Evolutionary conservation across 2,329 filamentous ascomycete species (phyloP).

Genomic region (Talaromyces funiculosus): DNA sequence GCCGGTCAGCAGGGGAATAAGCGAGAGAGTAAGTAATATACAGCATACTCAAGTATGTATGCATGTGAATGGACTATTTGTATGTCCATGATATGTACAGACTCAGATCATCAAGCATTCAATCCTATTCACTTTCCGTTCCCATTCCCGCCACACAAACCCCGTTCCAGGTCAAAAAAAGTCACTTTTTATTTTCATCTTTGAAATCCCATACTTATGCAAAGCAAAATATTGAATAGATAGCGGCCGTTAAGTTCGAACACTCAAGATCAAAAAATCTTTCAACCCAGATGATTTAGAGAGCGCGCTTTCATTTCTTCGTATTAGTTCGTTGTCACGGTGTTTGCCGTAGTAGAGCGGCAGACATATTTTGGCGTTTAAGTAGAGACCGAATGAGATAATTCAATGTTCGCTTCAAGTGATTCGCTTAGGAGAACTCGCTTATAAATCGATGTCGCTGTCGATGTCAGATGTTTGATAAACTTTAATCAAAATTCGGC

Average conservation of each 20-base stretch:
- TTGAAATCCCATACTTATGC: not conserved
- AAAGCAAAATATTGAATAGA: not conserved
- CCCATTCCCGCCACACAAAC: not conserved
- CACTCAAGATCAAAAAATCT: not conserved
- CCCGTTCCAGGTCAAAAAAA: not conserved
- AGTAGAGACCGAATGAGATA: not conserved
- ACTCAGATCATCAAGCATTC: not conserved
- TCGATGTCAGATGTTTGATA: not conserved
- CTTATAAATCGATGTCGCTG: not conserved
- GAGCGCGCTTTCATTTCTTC: not conserved
- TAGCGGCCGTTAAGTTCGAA: not conserved
- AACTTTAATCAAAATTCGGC: not conserved
- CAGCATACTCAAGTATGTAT: not conserved
- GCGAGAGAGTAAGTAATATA: not conserved
- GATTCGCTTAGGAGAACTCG: not conserved
- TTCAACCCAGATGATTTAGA: not conserved
- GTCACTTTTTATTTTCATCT: not conserved
- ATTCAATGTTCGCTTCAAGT: not conserved
- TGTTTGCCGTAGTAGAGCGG: not conserved
- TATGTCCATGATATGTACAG: not conserved
- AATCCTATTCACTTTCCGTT: not conserved
- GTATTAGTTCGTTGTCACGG: not conserved
- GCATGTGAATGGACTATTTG: not conserved
- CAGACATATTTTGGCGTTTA: not conserved
- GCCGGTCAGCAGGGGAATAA: not conserved